Evolutionary conservation across 805 yeast genomes (phyloP).

Genomic region (Debaryomyces tyrocola): DNA sequence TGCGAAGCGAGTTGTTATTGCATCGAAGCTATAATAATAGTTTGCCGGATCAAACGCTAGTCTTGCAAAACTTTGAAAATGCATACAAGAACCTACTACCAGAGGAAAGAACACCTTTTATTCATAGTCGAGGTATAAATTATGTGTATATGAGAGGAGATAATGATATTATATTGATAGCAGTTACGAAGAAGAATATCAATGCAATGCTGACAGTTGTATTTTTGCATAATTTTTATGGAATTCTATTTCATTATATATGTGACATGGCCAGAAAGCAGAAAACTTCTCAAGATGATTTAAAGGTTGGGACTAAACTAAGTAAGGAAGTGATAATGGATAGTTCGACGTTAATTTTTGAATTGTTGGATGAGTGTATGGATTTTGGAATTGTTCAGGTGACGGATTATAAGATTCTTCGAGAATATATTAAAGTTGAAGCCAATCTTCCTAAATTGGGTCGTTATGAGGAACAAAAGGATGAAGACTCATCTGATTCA

Average conservation of each 20-base stretch:
- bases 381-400: constrained; percentile 87
- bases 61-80: constrained; percentile 26
- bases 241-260: constrained; percentile 29
- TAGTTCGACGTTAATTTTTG: constrained; percentile 73
- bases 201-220: constrained; percentile 59
- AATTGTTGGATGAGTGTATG: constrained; percentile 84
- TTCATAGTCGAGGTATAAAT: constrained; percentile 48
- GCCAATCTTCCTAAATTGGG: constrained; percentile 22
- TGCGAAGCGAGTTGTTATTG: constrained; percentile 32
- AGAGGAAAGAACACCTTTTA: constrained; percentile 40
- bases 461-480: constrained; percentile 1
- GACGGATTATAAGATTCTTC: constrained; percentile 74
- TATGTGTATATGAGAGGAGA: constrained; percentile 53
- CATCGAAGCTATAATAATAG: constrained; percentile 35
- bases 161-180: constrained; percentile 43
- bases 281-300: constrained; percentile 2
- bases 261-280: constrained; percentile 3
- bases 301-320: constrained; percentile 32
- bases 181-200: constrained; percentile 45
- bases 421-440: constrained; percentile 72
- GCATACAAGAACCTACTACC: constrained; percentile 18
- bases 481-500: constrained; percentile 9
- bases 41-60: constrained; percentile 21
- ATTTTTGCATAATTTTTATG: constrained; percentile 47
- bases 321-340: constrained; percentile 65